Evolutionary conservation across 2,329 filamentous ascomycete species (phyloP).

Genomic region (Neofusicoccum laricinum): DNA sequence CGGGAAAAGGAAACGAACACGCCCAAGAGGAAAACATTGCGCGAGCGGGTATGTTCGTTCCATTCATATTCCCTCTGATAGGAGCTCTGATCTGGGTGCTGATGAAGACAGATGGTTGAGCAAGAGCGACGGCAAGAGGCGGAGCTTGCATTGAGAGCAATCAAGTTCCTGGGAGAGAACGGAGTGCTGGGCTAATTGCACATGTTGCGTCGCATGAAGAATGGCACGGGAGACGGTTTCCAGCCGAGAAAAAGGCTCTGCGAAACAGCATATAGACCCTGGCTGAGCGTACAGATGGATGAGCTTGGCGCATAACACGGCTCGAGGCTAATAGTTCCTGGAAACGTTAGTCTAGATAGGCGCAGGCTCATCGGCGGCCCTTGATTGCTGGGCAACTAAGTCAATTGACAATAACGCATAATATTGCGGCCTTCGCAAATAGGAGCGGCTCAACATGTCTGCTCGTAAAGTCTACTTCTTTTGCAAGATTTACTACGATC

Average conservation of each 20-base stretch:
- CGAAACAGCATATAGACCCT: not conserved
- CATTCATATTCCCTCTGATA: conserved; percentile 16
- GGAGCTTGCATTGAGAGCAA: conserved; percentile 41
- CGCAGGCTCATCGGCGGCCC: not conserved
- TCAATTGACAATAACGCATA: not conserved
- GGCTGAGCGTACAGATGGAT: not conserved
- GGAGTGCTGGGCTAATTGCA: conserved; percentile 23
- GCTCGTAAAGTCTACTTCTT: too few species aligned
- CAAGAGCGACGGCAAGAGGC: conserved; percentile 45
- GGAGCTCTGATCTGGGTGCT: conserved; percentile 16
- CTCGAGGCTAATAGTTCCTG: not conserved
- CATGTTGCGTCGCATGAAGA: not conserved
- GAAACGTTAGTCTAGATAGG: not conserved
- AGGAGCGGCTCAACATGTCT: too few species aligned
- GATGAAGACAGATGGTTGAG: conserved; percentile 33
- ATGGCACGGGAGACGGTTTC: not conserved
- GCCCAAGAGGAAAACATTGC: conserved; percentile 4
- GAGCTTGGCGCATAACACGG: not conserved
- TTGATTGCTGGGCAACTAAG: not conserved
- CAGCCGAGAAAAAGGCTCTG: not conserved
- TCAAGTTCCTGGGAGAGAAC: conserved; percentile 45
- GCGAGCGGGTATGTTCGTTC: conserved; percentile 17
- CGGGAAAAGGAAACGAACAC: conserved; percentile 11
- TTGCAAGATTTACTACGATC: not conserved
- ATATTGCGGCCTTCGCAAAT: too few species aligned